phyloP scores from a whole-genome alignment of 768 basidiomycete genomes.

The Phylloporus rhodoxanthus region DNA sequence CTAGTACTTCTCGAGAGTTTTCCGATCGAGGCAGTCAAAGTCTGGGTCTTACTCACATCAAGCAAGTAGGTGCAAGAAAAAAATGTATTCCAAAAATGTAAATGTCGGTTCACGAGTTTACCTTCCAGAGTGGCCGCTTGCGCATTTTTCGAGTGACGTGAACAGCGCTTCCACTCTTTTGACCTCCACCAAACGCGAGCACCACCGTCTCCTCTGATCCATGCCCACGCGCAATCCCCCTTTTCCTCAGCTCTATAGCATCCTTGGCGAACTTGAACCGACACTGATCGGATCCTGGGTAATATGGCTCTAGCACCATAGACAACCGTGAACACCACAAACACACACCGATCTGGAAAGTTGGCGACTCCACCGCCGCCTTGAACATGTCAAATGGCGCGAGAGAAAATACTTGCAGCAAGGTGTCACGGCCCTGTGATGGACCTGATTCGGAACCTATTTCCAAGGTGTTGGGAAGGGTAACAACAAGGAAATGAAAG shows the following conservation, averaged over 20 bases:
- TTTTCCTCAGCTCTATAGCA: conserved; percentile 77
- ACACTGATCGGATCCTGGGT: conserved; percentile 70
- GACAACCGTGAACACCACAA: conserved; percentile 7
- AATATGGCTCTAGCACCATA: conserved; percentile 10
- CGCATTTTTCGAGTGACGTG: conserved; percentile 85
- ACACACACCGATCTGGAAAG: conserved; percentile 68
- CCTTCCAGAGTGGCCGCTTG: conserved; percentile 76
- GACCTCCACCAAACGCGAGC: conserved; percentile 75
- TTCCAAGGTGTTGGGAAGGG: conserved; percentile 63
- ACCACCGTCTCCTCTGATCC: conserved; percentile 89
- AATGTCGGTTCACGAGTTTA: conserved; percentile 59
- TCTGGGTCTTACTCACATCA: conserved; percentile 1
- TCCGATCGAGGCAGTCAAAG: no score
- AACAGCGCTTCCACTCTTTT: conserved; percentile 65
- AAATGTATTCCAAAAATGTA: conserved; percentile 18
- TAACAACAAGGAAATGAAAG: conserved; percentile 70
- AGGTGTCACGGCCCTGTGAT: conserved; percentile 52
- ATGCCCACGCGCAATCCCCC: conserved; percentile 61
- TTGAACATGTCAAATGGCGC: conserved; percentile 90
- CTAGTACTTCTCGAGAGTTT: conserved; percentile 18
- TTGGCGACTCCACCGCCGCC: conserved; percentile 69
- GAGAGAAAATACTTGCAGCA: conserved; percentile 68
- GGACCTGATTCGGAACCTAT: conserved; percentile 37
- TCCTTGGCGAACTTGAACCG: conserved; percentile 92
- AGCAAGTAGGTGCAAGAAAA: conserved; percentile 25